Percentiles rank a stretch among this genome's conserved stretches.
Conservation (phyloP, 495 filamentous ascomycete genomes). For the Trichoderma reesei region DNA sequence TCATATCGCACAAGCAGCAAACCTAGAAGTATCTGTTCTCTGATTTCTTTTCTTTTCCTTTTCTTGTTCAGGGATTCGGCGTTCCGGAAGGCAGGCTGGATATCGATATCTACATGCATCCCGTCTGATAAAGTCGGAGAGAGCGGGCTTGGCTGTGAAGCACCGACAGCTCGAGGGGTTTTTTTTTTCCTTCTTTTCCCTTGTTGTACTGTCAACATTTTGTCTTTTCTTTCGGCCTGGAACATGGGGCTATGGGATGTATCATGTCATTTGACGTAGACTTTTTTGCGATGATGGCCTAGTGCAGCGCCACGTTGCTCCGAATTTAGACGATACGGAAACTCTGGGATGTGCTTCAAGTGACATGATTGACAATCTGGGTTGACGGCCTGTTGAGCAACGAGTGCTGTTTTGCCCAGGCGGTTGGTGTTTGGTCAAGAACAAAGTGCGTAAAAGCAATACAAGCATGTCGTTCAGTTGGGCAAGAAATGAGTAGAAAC, state of each 20-base stretch:
- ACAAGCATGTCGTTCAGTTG: no score
- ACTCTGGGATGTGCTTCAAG: no score
- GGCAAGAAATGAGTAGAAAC: no score
- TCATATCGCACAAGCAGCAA: not conserved
- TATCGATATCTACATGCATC: not conserved
- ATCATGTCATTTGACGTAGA: not conserved
- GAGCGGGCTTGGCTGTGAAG: not conserved
- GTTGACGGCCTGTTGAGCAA: no score
- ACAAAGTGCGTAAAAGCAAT: no score
- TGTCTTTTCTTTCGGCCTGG: not conserved
- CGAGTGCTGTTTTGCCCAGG: no score
- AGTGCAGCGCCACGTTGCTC: not conserved
- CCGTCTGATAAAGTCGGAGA: not conserved
- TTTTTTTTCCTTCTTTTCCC: not conserved
- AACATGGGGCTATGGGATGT: not conserved
- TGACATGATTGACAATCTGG: not conserved
- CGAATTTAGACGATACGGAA: not conserved
- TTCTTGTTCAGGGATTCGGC: not conserved
- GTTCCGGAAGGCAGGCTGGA: conserved; percentile 2
- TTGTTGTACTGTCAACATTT: not conserved
- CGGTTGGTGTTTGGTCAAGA: no score
- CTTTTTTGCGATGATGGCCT: not conserved
- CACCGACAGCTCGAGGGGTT: not conserved
- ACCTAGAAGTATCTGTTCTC: not conserved
- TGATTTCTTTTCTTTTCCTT: not conserved